Evolutionary conservation across 2,329 filamentous ascomycete genomes (phyloP).

Genomic region (Colletotrichum lini): DNA sequence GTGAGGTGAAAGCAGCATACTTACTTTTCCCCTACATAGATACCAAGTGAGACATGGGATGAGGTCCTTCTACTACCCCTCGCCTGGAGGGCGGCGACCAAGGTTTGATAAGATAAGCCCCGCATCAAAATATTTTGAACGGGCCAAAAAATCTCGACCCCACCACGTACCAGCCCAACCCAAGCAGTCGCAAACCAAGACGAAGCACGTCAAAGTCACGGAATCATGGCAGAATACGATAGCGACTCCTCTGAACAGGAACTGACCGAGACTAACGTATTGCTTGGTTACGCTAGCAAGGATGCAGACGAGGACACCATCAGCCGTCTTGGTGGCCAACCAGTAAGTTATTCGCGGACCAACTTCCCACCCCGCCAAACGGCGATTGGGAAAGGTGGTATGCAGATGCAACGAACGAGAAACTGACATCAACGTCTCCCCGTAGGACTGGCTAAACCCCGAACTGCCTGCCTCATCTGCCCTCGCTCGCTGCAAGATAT

Average conservation of each 20-base stretch:
- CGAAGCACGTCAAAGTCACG: neutral
- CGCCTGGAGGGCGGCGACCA: neutral
- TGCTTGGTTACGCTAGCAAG: constrained; percentile 89
- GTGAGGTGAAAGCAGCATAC: neutral
- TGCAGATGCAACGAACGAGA: constrained; percentile 11
- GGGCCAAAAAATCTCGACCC: constrained; percentile 57
- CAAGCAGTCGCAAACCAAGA: neutral
- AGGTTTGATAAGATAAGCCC: constrained; percentile 50
- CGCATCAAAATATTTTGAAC: constrained; percentile 46
- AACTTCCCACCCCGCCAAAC: constrained; percentile 14
- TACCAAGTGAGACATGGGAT: neutral
- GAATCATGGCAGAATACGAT: constrained; percentile 82
- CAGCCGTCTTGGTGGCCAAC: constrained; percentile 88
- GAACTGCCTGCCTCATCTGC: constrained; percentile 79
- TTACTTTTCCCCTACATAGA: no score
- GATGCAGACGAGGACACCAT: constrained; percentile 85
- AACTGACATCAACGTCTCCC: constrained; percentile 11
- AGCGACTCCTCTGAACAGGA: constrained; percentile 78
- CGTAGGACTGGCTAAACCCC: constrained; percentile 86
- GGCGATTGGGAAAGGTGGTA: constrained; percentile 8
- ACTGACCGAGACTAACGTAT: constrained; percentile 86
- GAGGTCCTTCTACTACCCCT: constrained; percentile 18
- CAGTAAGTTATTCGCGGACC: constrained; percentile 70
- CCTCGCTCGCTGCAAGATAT: constrained; percentile 88
- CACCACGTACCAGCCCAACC: constrained; percentile 47